Evolutionary conservation across 2,329 filamentous ascomycete species (phyloP), one percentile per base, ranked within the genome.

Genomic region (Pleomassaria siparia): DNA sequence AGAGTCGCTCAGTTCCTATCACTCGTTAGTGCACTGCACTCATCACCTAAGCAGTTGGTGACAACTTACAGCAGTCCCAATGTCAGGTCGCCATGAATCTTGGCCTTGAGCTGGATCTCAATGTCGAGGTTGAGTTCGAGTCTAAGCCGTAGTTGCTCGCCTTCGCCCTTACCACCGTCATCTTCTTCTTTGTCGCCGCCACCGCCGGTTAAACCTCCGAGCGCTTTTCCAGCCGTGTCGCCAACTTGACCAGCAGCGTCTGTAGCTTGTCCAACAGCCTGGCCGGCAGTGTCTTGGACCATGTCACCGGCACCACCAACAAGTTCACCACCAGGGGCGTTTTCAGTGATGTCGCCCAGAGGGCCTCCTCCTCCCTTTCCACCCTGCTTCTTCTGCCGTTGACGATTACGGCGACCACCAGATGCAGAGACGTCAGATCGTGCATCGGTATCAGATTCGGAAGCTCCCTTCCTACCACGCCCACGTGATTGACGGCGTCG

Each of bases 81-180:
- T n/a, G 82, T 84, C 50, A 84, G 70, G 59, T 84, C 81, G 70
- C 81, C 81, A 54, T 83, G 80, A 56, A 84, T 84, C 68, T 81
- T 83, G n/a, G 81, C 81, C 73, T 84, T 84, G 39, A 84, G 69
- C 60, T 84, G 79, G 45, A 84, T 76, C 62, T 84, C 81, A 62
- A 84, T 81, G 63, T 84, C 81, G 50, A 84, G 69, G 59, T 84
- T 84, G 55, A 84, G 69, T 56, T 84, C 81, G 53, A 84, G 59
- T 56, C 79, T 72, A 67, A 84, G 58, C 56, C 80, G 77, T 54
- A 84, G 71, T 59, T 81, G 75, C 63, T 77, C 76, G 50, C 73
- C 76, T 55, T 73, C 72, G 40, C 55, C 57, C 43, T 65, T 59
- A 9, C 58, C 56, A 11, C 29, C 36, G 9, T 24, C 35, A 18